Conservation (phyloP, 1,139 yeast species). For the Arxiozyma bovina region DNA sequence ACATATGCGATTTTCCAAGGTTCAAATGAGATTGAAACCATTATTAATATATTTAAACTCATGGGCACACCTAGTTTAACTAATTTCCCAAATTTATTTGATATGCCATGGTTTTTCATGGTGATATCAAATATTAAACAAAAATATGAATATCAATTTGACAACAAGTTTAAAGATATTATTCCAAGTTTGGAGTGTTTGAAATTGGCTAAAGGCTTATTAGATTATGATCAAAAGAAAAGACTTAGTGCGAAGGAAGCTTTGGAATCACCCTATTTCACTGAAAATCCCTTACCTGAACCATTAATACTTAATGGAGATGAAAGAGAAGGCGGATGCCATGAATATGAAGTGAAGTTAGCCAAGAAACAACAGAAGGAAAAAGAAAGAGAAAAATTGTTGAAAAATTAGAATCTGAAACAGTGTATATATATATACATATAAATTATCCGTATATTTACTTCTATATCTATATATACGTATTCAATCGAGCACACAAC, state of each 20-base stretch:
- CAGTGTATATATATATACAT: neutral
- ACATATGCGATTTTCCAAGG: conserved; percentile 79
- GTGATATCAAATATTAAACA: conserved; percentile 44
- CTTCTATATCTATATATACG: no score
- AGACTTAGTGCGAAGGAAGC: conserved; percentile 60
- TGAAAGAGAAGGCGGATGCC: conserved; percentile 75
- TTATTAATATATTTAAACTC: conserved; percentile 62
- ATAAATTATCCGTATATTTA: neutral
- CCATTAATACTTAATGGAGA: conserved; percentile 49
- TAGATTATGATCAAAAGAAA: conserved; percentile 57
- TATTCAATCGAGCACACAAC: neutral
- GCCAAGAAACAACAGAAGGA: conserved; percentile 69
- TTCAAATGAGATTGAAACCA: conserved; percentile 76
- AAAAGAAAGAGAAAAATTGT: conserved; percentile 18
- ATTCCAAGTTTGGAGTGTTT: conserved; percentile 49
- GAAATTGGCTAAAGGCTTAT: conserved; percentile 54
- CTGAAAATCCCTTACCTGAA: conserved; percentile 55
- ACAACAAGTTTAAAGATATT: conserved; percentile 36
- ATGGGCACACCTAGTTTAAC: conserved; percentile 79
- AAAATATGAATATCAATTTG: conserved; percentile 41
- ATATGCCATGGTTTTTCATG: conserved; percentile 89
- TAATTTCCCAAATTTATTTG: conserved; percentile 71
- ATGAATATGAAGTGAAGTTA: conserved; percentile 61
- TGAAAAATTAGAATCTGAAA: conserved; percentile 1
- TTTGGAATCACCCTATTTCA: conserved; percentile 58